A percentile compares a stretch with the other conserved stretches of the same genome.
Conservation (phyloP, 2,329 filamentous ascomycete species). For the Sporothrix pseudoabietina region DNA sequence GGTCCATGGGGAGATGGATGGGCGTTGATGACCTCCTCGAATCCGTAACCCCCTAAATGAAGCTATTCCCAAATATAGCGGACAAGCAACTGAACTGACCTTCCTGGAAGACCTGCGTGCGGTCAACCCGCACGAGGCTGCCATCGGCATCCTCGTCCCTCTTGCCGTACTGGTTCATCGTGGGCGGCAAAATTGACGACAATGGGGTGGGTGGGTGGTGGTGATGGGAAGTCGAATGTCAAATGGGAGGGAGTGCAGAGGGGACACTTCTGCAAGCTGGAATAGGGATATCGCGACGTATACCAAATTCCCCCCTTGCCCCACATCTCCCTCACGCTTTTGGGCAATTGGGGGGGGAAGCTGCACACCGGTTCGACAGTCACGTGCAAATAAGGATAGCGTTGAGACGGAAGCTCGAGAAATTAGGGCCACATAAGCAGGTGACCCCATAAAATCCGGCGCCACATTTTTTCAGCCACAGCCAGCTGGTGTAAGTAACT, state of each 20-base stretch:
- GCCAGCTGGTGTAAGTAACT: not conserved
- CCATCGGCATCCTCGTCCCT: slow-evolving; percentile 98
- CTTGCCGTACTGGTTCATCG: slow-evolving; percentile 89
- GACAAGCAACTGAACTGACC: slow-evolving; percentile 57
- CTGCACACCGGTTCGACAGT: slow-evolving; percentile 20
- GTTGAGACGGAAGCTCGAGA: not conserved
- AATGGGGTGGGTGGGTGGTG: slow-evolving; percentile 18
- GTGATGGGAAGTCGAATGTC: slow-evolving; percentile 11
- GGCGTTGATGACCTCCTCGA: not conserved
- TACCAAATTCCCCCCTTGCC: slow-evolving; percentile 35
- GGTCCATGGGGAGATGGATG: not conserved
- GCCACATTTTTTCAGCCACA: not conserved
- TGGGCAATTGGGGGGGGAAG: slow-evolving; percentile 7
- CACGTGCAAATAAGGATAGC: slow-evolving; percentile 18
- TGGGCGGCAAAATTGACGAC: slow-evolving; percentile 45
- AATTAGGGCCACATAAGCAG: slow-evolving; percentile 7
- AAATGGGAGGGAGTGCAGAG: slow-evolving; percentile 1
- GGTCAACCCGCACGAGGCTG: slow-evolving; percentile 93
- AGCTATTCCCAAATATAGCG: slow-evolving; percentile 26
- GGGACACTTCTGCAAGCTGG: slow-evolving; percentile 31
- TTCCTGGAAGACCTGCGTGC: slow-evolving; percentile 98
- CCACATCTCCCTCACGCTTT: slow-evolving; percentile 29
- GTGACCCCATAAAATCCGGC: not conserved
- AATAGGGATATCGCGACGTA: slow-evolving; percentile 36
- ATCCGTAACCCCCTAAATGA: slow-evolving; percentile 2